Percentiles rank a stretch among this genome's conserved stretches.
Evolutionary conservation across 1,284 basidiomycete genomes (phyloP).

Genomic region (Microbotryum intermedium): DNA sequence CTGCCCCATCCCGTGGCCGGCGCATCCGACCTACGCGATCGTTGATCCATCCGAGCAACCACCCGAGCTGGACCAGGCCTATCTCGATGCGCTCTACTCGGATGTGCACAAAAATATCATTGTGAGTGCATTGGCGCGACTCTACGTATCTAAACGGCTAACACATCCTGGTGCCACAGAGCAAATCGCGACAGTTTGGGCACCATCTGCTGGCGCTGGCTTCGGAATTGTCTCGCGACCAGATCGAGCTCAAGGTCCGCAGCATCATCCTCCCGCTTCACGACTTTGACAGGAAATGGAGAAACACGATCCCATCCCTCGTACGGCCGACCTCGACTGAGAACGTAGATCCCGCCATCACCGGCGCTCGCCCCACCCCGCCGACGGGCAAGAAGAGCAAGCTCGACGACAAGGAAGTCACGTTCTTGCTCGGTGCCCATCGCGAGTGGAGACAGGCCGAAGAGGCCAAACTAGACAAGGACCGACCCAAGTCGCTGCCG

Average conservation of each 20-base stretch:
- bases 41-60: not conserved
- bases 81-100: conserved; percentile 13
- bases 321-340: not conserved
- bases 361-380: not conserved
- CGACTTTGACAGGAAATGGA: conserved; percentile 25
- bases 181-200: conserved; percentile 18
- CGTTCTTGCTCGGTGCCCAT: not conserved
- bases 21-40: conserved; percentile 15
- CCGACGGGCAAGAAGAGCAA: not conserved
- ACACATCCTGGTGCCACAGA: not conserved
- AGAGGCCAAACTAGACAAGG: conserved; percentile 2
- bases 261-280: conserved; percentile 17
- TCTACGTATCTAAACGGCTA: not conserved
- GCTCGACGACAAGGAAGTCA: not conserved
- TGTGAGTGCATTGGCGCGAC: not conserved
- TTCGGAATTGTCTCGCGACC: not conserved
- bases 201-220: conserved; percentile 10
- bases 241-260: conserved; percentile 7
- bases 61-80: conserved; percentile 15
- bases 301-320: not conserved
- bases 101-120: not conserved
- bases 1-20: conserved; percentile 18
- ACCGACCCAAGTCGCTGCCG: not conserved
- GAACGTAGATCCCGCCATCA: not conserved
- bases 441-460: conserved; percentile 2